phyloP scores from a whole-genome alignment of 176 grass and related monocot genomes.

The Aegilops longissima region DNA sequence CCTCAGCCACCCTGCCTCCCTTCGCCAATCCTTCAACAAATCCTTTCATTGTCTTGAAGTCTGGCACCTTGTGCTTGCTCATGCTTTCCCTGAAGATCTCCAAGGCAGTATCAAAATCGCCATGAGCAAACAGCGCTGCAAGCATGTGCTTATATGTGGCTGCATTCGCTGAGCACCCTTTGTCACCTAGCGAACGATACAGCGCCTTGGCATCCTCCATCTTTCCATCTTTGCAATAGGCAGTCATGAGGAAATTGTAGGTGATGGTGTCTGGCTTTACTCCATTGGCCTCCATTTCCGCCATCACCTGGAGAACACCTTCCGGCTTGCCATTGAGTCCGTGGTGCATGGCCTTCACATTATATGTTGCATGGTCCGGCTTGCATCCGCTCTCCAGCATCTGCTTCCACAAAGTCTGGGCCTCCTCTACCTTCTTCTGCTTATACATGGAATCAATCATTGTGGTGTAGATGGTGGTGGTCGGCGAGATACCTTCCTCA shows the following conservation, averaged over 20 bases:
- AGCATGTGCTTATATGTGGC: slow-evolving; percentile 51
- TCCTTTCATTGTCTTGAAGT: slow-evolving; percentile 47
- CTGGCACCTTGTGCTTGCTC: slow-evolving; percentile 44
- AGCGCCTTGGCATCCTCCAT: slow-evolving; percentile 50
- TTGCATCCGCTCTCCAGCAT: slow-evolving; percentile 54
- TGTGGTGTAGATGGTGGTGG: slow-evolving; percentile 48
- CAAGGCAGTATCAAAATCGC: slow-evolving; percentile 51
- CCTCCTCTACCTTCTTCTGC: slow-evolving; percentile 46
- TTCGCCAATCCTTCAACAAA: slow-evolving; percentile 57
- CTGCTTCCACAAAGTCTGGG: slow-evolving; percentile 65
- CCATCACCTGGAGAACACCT: slow-evolving; percentile 40
- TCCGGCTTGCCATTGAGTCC: slow-evolving; percentile 39
- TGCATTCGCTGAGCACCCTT: slow-evolving; percentile 49
- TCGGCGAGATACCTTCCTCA: slow-evolving; percentile 54
- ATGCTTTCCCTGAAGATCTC: slow-evolving; percentile 52
- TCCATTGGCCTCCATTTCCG: slow-evolving; percentile 56
- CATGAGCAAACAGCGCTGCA: slow-evolving; percentile 35
- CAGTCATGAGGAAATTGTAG: slow-evolving; percentile 72
- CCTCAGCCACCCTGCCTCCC: slow-evolving; percentile 46
- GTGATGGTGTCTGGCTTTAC: slow-evolving; percentile 58
- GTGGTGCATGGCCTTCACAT: slow-evolving; percentile 48
- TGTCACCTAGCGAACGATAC: slow-evolving; percentile 46
- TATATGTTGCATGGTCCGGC: slow-evolving; percentile 56
- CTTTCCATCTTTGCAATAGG: slow-evolving; percentile 46
- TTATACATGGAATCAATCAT: slow-evolving; percentile 65